Base-by-base conservation (phyloP, 192 early-diverging fungal species). In the Linnemannia zychae region DNA sequence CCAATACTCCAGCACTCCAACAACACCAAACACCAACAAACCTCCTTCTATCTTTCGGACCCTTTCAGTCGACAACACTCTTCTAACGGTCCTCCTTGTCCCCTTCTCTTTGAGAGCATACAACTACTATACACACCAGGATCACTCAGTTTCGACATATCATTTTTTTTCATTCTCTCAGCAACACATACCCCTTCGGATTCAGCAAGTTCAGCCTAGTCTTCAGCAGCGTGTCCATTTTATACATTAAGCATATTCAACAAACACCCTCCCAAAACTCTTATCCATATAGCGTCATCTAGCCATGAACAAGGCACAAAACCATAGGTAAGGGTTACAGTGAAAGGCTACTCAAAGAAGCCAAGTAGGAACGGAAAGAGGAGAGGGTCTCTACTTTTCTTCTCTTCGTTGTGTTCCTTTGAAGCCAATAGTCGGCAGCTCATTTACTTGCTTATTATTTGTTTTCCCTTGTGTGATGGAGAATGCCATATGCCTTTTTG, bases 241-340 rank as follows among this genome's bases (percentile, higher is more conserved):
- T 24, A 31, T 24, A 31, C 24, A n/a, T 63, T 24, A 31, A 57
- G 24, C 24, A 63, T 24, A 1, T 2, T 31, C 57, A 63, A 31
- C 28, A n/a, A 63, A 63, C 57, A 28, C 57, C 24, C 57, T 31
- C 9, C 28, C 15, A 31, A n/a, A n/a, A n/a, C 31, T 63, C 24
- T 63, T 28, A 63, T 28, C 22, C n/a, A 57, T 6, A 63, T 15
- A 31, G 15, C 57, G 12, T 24, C 57, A n/a, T 57, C 57, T 13
- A 63, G 57, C n/a, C 52, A 63, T 63, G 57, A 63, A 63, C 57
- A 63, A 63, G 57, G 57, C 24, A 28, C 57, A 60, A 11, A 4
- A 7, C 24, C 57, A 63, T 63, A 63, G 57, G 57, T 63, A 63
- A 63, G 57, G 28, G n/a, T n/a, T n/a, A n/a, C n/a, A n/a, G n/a